Evolutionary conservation across 805 yeast species (phyloP).

Genomic region (Candida ulmi): DNA sequence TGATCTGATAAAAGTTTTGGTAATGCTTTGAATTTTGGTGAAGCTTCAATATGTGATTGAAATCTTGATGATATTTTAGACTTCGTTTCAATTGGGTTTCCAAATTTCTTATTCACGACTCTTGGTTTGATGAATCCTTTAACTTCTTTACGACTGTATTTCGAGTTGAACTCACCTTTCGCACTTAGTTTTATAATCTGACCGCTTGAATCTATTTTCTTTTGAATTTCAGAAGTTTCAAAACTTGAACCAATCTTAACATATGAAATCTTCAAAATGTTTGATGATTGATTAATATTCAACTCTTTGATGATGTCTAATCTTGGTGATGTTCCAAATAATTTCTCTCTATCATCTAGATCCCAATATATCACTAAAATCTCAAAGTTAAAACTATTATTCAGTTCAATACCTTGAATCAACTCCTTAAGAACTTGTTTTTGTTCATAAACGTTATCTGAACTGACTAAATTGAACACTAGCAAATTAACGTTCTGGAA

Average conservation of each 20-base stretch:
- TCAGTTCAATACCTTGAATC: constrained; percentile 27
- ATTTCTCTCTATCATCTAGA: constrained; percentile 25
- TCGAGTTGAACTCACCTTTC: constrained; percentile 26
- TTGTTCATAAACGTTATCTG: constrained; percentile 27
- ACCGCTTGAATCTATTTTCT: constrained; percentile 19
- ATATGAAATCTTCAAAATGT: constrained; percentile 25
- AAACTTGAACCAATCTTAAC: constrained; percentile 25
- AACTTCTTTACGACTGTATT: neutral
- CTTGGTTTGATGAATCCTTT: neutral
- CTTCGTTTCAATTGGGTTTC: neutral
- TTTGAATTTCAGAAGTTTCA: constrained; percentile 17
- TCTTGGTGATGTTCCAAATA: constrained; percentile 16
- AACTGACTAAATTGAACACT: constrained; percentile 33
- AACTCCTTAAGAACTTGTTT: constrained; percentile 24
- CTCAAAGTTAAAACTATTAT: constrained; percentile 28
- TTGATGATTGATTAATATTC: constrained; percentile 19
- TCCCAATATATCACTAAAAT: constrained; percentile 35
- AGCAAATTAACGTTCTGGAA: constrained; percentile 28
- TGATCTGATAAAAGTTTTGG: constrained; percentile 19
- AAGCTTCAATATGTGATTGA: constrained; percentile 15
- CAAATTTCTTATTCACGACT: neutral
- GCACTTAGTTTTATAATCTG: constrained; percentile 24
- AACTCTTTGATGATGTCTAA: constrained; percentile 28
- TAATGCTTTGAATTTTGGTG: constrained; percentile 13
- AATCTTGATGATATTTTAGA: constrained; percentile 4